phyloP scores from a whole-genome alignment of 2,329 filamentous ascomycete species.

The Diaporthe batatas region DNA sequence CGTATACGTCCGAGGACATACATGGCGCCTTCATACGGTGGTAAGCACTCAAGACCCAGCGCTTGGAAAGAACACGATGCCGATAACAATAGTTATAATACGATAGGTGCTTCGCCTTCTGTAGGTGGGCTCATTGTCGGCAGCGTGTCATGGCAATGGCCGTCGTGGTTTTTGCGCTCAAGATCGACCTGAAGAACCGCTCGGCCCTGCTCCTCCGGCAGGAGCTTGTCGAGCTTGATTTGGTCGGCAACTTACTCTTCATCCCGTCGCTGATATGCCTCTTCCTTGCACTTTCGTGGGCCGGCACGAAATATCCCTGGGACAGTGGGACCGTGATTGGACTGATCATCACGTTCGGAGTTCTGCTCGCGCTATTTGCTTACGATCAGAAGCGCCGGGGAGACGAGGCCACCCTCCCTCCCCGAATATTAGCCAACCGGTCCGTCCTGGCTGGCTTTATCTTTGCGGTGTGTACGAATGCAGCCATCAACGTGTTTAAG shows the following conservation, averaged over 20 bases:
- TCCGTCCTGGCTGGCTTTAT: slow-evolving; percentile 50
- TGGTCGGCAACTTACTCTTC: slow-evolving; percentile 48
- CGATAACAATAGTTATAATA: no score
- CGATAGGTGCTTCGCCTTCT: slow-evolving; percentile 37
- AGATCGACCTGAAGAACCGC: slow-evolving; percentile 26
- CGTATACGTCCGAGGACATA: no score
- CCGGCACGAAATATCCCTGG: slow-evolving; percentile 55
- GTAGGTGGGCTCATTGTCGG: slow-evolving; percentile 39
- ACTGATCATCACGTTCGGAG: slow-evolving; percentile 46
- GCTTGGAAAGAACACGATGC: no score
- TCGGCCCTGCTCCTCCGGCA: slow-evolving; percentile 39
- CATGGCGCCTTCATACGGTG: no score
- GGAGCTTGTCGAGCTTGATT: slow-evolving; percentile 55
- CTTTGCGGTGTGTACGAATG: slow-evolving; percentile 49
- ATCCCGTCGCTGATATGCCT: slow-evolving; percentile 46
- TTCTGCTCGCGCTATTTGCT: slow-evolving; percentile 47
- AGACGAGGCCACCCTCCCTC: slow-evolving; percentile 47
- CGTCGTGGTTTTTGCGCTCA: slow-evolving; percentile 32
- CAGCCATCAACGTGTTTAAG: slow-evolving; percentile 37
- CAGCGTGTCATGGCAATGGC: slow-evolving; percentile 36
- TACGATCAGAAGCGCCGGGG: slow-evolving; percentile 53
- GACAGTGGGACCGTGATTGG: slow-evolving; percentile 50
- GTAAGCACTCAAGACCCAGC: no score
- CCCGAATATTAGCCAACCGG: slow-evolving; percentile 45
- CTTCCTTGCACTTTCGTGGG: slow-evolving; percentile 57